These are phyloP conservation scores for Penium margaritaceum DNA, from an alignment of 139 green algal species.

Conservation along the genomic window DNA sequence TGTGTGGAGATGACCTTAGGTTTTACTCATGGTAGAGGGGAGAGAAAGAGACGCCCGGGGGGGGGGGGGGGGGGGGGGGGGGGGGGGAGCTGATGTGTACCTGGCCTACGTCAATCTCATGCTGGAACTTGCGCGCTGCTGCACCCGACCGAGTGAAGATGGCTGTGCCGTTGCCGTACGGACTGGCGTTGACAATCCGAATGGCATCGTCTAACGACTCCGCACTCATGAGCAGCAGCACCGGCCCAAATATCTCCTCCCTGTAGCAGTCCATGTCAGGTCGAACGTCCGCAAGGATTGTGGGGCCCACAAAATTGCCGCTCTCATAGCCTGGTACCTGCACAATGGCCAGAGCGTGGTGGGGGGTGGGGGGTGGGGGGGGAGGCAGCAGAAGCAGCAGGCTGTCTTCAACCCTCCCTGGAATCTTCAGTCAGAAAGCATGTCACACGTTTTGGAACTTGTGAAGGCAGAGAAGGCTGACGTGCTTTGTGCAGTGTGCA, in stretches of 20 bases:
- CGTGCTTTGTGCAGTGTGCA: too few relatives aligned
- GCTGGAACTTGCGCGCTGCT: slow-evolving; percentile 75
- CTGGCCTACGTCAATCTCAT: too few relatives aligned
- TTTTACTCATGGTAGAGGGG: too few relatives aligned
- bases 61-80: too few relatives aligned
- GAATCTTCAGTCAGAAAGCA: too few relatives aligned
- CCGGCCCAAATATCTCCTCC: slow-evolving; percentile 91
- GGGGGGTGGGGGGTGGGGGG: background rate
- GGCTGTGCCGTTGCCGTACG: slow-evolving; percentile 84
- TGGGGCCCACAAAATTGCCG: slow-evolving; percentile 89
- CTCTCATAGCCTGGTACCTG: slow-evolving; percentile 52
- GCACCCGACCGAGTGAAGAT: slow-evolving; percentile 81
- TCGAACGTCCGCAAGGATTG: slow-evolving; percentile 70
- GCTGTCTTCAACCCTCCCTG: too few relatives aligned
- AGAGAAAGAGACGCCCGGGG: too few relatives aligned
- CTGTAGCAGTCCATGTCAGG: slow-evolving; percentile 78
- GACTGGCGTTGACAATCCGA: slow-evolving; percentile 75
- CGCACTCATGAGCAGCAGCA: slow-evolving; percentile 61
- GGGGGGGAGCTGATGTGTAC: too few relatives aligned
- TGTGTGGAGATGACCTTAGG: too few relatives aligned
- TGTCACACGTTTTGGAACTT: too few relatives aligned
- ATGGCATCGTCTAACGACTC: slow-evolving; percentile 77
- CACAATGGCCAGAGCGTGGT: background rate
- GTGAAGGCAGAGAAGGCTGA: too few relatives aligned
- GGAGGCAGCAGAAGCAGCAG: too few relatives aligned